These are phyloP conservation scores for Cryphonectria nitschkei DNA, from an alignment of 2,329 filamentous ascomycete genomes.

Conservation along the genomic window DNA sequence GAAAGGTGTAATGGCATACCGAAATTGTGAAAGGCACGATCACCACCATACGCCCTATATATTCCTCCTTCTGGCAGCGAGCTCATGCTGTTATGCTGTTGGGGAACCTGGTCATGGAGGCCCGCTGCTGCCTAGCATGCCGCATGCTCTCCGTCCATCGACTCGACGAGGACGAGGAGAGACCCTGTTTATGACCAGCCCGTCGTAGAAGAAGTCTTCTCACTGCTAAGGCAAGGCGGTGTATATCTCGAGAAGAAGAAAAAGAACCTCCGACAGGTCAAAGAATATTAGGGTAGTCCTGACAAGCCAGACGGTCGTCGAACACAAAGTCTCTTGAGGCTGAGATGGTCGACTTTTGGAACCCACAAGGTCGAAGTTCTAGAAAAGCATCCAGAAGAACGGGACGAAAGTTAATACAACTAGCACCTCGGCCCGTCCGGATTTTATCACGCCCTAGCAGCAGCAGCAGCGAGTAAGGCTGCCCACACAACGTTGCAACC, in stretches of 20 bases:
- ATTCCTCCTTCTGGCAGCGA: neutral
- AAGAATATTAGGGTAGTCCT: neutral
- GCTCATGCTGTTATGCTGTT: slow-evolving; percentile 3
- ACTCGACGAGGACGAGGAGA: neutral
- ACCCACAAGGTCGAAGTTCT: slow-evolving; percentile 3
- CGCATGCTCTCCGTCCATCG: slow-evolving; percentile 8
- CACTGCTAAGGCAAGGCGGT: neutral
- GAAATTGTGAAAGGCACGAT: slow-evolving; percentile 75
- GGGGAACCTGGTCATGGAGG: neutral
- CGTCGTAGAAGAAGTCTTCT: neutral
- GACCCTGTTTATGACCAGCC: neutral
- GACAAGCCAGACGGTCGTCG: neutral
- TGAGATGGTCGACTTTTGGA: neutral
- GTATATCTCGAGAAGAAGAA: neutral
- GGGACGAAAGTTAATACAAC: neutral
- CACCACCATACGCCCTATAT: slow-evolving; percentile 60
- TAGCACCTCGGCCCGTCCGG: slow-evolving; percentile 15
- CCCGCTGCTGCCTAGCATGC: slow-evolving; percentile 3
- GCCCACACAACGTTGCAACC: neutral
- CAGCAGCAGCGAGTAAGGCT: neutral
- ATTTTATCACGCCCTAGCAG: slow-evolving; percentile 14
- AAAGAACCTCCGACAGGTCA: neutral
- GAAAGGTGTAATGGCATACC: slow-evolving; percentile 28
- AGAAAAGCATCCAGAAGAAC: slow-evolving; percentile 8
- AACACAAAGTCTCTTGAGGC: neutral